Evolutionary conservation across 129 eudicot species (phyloP).

Genomic region (Arctium lappa): DNA sequence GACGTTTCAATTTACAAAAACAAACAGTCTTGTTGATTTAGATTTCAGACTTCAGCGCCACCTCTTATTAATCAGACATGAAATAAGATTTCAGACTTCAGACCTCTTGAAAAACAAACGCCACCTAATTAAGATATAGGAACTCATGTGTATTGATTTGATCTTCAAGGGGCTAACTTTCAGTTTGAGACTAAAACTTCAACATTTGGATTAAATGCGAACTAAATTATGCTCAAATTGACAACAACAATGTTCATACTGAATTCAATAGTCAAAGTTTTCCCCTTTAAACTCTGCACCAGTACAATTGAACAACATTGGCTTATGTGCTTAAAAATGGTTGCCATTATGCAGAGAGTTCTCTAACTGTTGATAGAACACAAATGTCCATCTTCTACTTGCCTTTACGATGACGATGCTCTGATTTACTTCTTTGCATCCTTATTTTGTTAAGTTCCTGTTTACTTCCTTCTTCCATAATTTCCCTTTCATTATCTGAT

Average conservation of each 20-base stretch:
- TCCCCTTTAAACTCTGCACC: not conserved
- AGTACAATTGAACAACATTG: not conserved
- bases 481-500: constrained; percentile 22
- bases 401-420: constrained; percentile 25
- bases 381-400: constrained; percentile 19
- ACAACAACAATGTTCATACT: not conserved
- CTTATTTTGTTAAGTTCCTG: constrained; percentile 18
- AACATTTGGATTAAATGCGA: too few relatives aligned
- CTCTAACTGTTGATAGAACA: constrained; percentile 4
- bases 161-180: too few relatives aligned
- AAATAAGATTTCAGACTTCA: too few relatives aligned
- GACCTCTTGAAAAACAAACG: too few relatives aligned
- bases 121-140: too few relatives aligned
- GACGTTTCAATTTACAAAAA: too few relatives aligned
- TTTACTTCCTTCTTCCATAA: constrained; percentile 33
- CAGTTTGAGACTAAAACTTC: too few relatives aligned
- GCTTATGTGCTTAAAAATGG: not conserved
- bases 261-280: not conserved
- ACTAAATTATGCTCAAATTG: too few relatives aligned
- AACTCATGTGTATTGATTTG: too few relatives aligned
- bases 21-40: too few relatives aligned
- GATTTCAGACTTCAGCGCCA: too few relatives aligned
- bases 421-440: constrained; percentile 36
- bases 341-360: not conserved
- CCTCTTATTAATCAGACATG: too few relatives aligned